Percentiles rank a stretch among this genome's conserved stretches.
These are phyloP conservation scores for Hibiscus syriacus DNA, from an alignment of 345 rosid species.

Conservation along the genomic window DNA sequence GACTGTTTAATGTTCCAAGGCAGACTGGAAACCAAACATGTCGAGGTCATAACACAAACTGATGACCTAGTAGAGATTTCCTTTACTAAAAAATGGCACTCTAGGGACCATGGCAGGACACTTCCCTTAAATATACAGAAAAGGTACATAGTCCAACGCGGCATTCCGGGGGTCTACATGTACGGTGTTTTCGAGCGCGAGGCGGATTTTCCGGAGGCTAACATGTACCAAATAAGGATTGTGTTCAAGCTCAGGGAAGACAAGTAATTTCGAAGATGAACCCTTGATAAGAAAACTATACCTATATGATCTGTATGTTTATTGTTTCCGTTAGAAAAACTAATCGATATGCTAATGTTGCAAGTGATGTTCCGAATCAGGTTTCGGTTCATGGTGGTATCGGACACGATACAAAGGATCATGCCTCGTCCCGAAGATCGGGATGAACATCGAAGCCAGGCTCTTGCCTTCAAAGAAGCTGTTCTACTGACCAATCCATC, in stretches of 20 bases:
- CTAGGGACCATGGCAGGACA: constrained; percentile 14
- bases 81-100: constrained; percentile 50
- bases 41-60: constrained; percentile 33
- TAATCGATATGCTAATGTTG: neutral
- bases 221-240: constrained; percentile 81
- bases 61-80: constrained; percentile 66
- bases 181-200: constrained; percentile 68
- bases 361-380: constrained; percentile 20
- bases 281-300: neutral
- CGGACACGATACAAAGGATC: constrained; percentile 55
- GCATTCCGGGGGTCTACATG: constrained; percentile 55
- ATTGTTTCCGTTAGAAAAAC: neutral
- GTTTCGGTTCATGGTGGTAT: constrained; percentile 72
- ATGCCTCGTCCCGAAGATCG: constrained; percentile 68
- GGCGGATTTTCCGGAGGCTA: constrained; percentile 74
- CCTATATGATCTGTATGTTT: neutral
- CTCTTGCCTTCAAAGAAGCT: constrained; percentile 79
- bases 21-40: constrained; percentile 48
- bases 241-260: constrained; percentile 65
- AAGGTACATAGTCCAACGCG: constrained; percentile 69
- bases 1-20: neutral
- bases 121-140: constrained; percentile 80
- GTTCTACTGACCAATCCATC: constrained; percentile 60
- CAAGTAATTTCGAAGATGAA: constrained; percentile 28
- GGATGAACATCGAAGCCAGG: constrained; percentile 12